Conservation (phyloP, 352 stramenopile genomes). For the Elongisporangium anandrum region DNA sequence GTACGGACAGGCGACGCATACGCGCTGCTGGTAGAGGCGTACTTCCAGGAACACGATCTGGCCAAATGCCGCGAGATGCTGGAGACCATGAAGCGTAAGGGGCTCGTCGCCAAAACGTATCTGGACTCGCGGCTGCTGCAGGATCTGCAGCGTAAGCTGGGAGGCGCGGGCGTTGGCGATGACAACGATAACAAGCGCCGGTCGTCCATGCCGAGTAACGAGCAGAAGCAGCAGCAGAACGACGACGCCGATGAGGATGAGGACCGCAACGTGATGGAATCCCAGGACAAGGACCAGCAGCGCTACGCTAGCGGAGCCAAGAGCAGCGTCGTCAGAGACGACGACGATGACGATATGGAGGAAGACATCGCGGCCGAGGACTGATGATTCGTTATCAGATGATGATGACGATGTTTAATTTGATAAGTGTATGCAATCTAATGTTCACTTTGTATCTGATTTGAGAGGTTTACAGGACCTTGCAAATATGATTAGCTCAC, state of each 20-base stretch:
- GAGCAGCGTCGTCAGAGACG: constrained; percentile 8
- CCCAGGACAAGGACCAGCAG: constrained; percentile 26
- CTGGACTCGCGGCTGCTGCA: constrained; percentile 67
- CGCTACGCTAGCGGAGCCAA: constrained; percentile 1
- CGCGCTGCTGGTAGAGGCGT: constrained; percentile 79
- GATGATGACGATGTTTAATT: too few species aligned
- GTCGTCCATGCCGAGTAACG: constrained; percentile 12
- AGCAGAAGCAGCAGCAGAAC: constrained; percentile 23
- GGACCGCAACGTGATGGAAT: constrained; percentile 17
- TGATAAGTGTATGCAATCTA: too few species aligned
- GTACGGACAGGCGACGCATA: constrained; percentile 90
- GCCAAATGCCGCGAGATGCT: constrained; percentile 66
- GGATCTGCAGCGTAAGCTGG: constrained; percentile 59
- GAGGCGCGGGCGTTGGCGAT: constrained; percentile 8
- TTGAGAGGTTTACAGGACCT: neutral
- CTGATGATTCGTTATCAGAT: too few species aligned
- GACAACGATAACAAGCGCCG: constrained; percentile 18
- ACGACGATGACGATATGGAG: constrained; percentile 71
- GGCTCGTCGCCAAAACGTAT: constrained; percentile 67
- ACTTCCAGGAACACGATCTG: constrained; percentile 62
- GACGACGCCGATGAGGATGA: constrained; percentile 8
- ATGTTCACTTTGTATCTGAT: too few species aligned
- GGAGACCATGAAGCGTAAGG: constrained; percentile 71
- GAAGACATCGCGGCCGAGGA: constrained; percentile 78
- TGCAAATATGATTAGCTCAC: neutral